These are phyloP conservation scores for Colletotrichum spinosum DNA, from an alignment of 2,329 filamentous ascomycete species.

Conservation along the genomic window DNA sequence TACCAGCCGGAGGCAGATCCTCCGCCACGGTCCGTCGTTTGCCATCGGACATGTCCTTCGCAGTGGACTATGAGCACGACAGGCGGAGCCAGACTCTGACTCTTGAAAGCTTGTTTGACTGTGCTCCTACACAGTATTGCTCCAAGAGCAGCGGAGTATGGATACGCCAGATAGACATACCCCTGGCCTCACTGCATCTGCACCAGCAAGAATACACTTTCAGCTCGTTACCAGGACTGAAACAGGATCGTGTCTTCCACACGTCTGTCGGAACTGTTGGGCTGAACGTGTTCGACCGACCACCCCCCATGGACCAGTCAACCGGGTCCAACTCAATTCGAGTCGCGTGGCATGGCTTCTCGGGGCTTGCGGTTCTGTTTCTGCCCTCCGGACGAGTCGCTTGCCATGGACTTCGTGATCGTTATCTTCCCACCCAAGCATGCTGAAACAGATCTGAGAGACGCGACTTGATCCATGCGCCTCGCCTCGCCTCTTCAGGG, in stretches of 20 bases:
- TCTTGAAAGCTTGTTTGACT: neutral
- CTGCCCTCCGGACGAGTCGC: neutral
- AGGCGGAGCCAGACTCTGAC: neutral
- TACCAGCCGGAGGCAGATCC: neutral
- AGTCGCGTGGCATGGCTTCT: no score
- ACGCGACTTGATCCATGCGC: neutral
- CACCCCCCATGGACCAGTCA: no score
- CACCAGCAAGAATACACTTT: no score
- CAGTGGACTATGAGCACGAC: neutral
- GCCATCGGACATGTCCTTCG: neutral
- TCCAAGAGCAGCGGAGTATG: no score
- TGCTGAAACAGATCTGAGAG: slow-evolving; percentile 22
- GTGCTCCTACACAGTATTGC: neutral
- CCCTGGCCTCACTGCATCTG: no score
- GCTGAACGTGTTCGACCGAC: no score
- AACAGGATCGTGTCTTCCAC: no score
- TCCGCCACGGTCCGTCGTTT: slow-evolving; percentile 4
- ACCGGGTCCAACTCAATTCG: no score
- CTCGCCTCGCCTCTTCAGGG: slow-evolving; percentile 4
- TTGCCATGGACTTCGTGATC: neutral
- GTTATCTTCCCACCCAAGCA: slow-evolving; percentile 4
- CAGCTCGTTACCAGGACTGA: no score
- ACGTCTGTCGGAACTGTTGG: no score
- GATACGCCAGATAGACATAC: no score
- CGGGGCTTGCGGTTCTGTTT: neutral